phyloP scores from a whole-genome alignment of 1,284 basidiomycete species.

The Sporisorium iseilematis-ciliati region DNA sequence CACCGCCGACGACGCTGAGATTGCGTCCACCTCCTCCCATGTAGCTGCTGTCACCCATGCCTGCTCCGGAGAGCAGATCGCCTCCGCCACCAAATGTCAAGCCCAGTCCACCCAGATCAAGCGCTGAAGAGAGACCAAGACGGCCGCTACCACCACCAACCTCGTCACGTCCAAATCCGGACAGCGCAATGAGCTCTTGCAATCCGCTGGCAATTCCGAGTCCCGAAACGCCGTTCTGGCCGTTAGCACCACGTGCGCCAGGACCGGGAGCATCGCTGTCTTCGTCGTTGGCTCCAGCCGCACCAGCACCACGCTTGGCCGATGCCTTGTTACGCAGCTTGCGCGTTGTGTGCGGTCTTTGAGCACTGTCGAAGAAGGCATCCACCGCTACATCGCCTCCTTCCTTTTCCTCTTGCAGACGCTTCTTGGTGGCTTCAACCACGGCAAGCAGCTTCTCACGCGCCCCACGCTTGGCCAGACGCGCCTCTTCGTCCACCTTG shows the following conservation, averaged over 20 bases:
- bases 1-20: constrained; percentile 30
- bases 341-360: constrained; percentile 66
- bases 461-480: constrained; percentile 60
- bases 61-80: constrained; percentile 47
- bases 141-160: constrained; percentile 22
- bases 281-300: constrained; percentile 23
- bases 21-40: constrained; percentile 50
- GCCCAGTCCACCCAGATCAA: constrained; percentile 46
- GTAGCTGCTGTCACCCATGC: constrained; percentile 60
- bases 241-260: constrained; percentile 24
- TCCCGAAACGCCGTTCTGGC: constrained; percentile 8
- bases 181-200: constrained; percentile 53
- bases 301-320: constrained; percentile 21
- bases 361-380: constrained; percentile 58
- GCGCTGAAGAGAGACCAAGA: constrained; percentile 28
- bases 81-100: constrained; percentile 47
- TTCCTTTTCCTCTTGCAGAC: constrained; percentile 66
- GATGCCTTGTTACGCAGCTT: constrained; percentile 67
- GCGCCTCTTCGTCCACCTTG: constrained; percentile 65
- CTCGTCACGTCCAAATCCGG: constrained; percentile 52
- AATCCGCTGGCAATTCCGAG: constrained; percentile 44
- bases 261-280: constrained; percentile 37
- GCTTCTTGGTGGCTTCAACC: constrained; percentile 64
- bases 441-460: constrained; percentile 65
- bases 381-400: constrained; percentile 65